Evolutionary conservation across 331 rosid genomes (phyloP).

Genomic region (Rhamnella rubrinervis): DNA sequence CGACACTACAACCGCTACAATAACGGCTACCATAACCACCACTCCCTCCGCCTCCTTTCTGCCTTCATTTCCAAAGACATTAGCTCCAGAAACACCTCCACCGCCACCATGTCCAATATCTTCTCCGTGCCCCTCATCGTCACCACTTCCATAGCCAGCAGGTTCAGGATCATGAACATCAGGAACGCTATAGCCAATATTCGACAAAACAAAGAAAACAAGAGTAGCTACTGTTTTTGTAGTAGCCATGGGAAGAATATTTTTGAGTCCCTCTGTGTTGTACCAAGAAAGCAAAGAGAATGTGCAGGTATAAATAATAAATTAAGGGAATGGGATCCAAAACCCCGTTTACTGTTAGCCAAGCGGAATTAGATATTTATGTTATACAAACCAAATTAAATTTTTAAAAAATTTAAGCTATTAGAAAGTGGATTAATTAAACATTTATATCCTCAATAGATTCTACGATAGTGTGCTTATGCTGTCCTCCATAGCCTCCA

Average conservation of each 20-base stretch:
- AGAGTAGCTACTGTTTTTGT: too few species aligned
- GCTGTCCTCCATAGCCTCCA: constrained; percentile 39
- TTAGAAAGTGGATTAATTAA: too few species aligned
- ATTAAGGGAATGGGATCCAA: neutral
- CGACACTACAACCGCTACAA: too few species aligned
- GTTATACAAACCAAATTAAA: too few species aligned
- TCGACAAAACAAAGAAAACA: neutral
- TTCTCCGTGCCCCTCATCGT: constrained; percentile 33
- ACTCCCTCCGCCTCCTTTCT: too few species aligned
- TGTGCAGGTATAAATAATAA: constrained; percentile 18
- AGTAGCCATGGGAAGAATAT: too few species aligned
- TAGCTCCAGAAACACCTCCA: too few species aligned
- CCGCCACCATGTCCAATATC: constrained; percentile 32
- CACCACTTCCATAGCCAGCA: constrained; percentile 24
- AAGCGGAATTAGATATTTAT: neutral
- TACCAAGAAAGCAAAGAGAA: neutral
- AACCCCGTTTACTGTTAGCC: constrained; percentile 5
- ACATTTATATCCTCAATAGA: too few species aligned
- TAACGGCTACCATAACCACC: too few species aligned
- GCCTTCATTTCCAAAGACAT: too few species aligned
- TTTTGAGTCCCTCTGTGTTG: too few species aligned
- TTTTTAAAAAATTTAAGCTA: too few species aligned
- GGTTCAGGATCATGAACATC: constrained; percentile 22
- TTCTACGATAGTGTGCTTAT: constrained; percentile 31
- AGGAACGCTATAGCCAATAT: constrained; percentile 10